Conservation (phyloP, 2,329 filamentous ascomycete species). For the Aspergillus sp. region DNA sequence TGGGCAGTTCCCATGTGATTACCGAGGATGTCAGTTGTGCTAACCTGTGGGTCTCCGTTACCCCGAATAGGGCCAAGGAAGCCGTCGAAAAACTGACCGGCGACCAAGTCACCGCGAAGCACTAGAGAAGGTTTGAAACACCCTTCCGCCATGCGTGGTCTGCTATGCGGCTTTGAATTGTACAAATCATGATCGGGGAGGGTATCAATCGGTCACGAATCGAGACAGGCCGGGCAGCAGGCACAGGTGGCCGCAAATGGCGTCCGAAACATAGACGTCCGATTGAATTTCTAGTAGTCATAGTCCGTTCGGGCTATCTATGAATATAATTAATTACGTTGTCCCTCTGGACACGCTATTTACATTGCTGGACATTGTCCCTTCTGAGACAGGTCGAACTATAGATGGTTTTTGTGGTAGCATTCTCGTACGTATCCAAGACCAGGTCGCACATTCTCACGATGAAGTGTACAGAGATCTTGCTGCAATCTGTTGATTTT, state of each 20-base stretch:
- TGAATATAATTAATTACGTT: neutral
- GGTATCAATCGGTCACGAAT: neutral
- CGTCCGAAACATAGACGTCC: neutral
- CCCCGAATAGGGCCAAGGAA: slow-evolving; percentile 59
- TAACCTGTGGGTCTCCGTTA: slow-evolving; percentile 31
- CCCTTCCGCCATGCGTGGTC: slow-evolving; percentile 31
- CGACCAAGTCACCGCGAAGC: slow-evolving; percentile 63
- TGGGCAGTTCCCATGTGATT: slow-evolving; percentile 25
- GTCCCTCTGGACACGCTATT: too few relatives aligned
- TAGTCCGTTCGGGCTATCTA: neutral
- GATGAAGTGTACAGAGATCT: too few relatives aligned
- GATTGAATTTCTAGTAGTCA: neutral
- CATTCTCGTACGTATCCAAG: too few relatives aligned
- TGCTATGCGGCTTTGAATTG: neutral
- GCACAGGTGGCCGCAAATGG: neutral
- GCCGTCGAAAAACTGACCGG: slow-evolving; percentile 65
- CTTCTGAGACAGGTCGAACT: too few relatives aligned
- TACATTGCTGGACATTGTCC: too few relatives aligned
- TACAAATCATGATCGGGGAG: neutral
- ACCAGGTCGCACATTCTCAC: too few relatives aligned
- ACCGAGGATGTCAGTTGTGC: slow-evolving; percentile 23
- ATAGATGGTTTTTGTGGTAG: too few relatives aligned
- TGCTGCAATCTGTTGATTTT: too few relatives aligned
- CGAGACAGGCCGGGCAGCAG: neutral
- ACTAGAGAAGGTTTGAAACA: slow-evolving; percentile 52